A percentile compares a stretch with the other conserved stretches of the same genome.
phyloP scores from a whole-genome alignment of 179 eudicot genomes.

The Spinacia oleracea region DNA sequence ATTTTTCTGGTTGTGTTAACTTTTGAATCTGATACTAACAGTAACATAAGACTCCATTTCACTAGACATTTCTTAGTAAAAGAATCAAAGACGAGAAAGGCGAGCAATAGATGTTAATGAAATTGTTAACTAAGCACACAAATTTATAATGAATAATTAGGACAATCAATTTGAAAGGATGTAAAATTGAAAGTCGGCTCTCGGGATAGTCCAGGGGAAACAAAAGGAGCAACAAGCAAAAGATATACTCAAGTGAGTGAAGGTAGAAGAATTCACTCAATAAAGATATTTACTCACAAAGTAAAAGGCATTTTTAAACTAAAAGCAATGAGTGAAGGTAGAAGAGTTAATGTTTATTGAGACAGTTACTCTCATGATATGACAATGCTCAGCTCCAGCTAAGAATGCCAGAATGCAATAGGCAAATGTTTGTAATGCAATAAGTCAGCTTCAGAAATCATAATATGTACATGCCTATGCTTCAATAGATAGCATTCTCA shows the following conservation, averaged over 20 bases:
- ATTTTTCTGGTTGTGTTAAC: not conserved
- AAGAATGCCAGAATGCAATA: not conserved
- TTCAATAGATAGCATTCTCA: conserved; percentile 39
- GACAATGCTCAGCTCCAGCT: not conserved
- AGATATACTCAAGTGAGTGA: too few relatives aligned
- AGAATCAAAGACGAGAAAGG: too few relatives aligned
- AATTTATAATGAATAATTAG: not conserved
- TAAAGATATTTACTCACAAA: not conserved
- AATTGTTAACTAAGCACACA: not conserved
- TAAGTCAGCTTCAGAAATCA: not conserved
- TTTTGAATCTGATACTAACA: too few relatives aligned
- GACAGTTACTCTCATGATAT: not conserved
- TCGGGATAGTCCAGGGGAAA: not conserved
- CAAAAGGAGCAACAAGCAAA: not conserved
- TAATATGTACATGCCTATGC: not conserved
- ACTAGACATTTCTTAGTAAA: too few relatives aligned
- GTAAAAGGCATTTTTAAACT: not conserved
- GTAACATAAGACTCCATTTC: too few relatives aligned
- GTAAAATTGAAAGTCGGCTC: not conserved
- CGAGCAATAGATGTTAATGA: not conserved
- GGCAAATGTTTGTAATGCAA: not conserved
- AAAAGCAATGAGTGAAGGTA: not conserved
- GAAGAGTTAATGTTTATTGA: not conserved
- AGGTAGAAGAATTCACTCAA: not conserved
- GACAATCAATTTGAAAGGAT: not conserved